Percentiles rank a stretch among this genome's conserved stretches.
These are phyloP conservation scores for Herpotrichia juniperi DNA, from an alignment of 2,329 filamentous ascomycete genomes.

Conservation along the genomic window DNA sequence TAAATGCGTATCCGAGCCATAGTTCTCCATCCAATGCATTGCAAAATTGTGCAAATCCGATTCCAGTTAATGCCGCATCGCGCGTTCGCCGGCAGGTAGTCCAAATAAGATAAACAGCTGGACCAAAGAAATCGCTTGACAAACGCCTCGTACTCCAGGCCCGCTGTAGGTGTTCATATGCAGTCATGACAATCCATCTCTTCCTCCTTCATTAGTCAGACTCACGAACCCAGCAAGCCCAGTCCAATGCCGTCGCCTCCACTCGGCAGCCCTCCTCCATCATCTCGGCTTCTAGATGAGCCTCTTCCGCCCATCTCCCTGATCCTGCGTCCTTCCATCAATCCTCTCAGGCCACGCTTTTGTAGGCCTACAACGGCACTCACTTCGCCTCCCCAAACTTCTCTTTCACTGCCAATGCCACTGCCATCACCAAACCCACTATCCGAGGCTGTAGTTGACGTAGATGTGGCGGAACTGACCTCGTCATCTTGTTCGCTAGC, in stretches of 20 bases:
- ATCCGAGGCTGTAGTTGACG: constrained; percentile 38
- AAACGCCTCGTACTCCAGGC: constrained; percentile 12
- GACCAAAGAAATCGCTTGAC: constrained; percentile 1
- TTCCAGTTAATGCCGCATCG: neutral
- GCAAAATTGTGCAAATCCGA: constrained; percentile 7
- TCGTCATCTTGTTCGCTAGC: constrained; percentile 38
- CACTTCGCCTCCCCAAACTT: constrained; percentile 80
- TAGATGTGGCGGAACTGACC: constrained; percentile 38
- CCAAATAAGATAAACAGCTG: constrained; percentile 6
- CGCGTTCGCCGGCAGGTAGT: neutral
- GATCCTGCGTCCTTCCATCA: constrained; percentile 93
- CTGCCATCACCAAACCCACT: constrained; percentile 42
- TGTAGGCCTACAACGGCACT: constrained; percentile 94
- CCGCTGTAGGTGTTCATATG: constrained; percentile 4
- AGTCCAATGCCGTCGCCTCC: constrained; percentile 34
- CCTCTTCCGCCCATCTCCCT: constrained; percentile 69
- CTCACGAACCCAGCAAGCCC: constrained; percentile 27
- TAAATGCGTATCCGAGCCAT: neutral
- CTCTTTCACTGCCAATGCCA: constrained; percentile 53
- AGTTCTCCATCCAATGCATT: constrained; percentile 6
- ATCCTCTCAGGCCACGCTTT: constrained; percentile 85
- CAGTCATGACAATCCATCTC: constrained; percentile 1
- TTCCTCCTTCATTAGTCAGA: neutral
- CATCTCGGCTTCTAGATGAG: constrained; percentile 37
- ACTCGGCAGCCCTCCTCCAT: constrained; percentile 20